These are phyloP conservation scores for Penicillium fimorum DNA, from an alignment of 495 filamentous ascomycete genomes.

Conservation along the genomic window DNA sequence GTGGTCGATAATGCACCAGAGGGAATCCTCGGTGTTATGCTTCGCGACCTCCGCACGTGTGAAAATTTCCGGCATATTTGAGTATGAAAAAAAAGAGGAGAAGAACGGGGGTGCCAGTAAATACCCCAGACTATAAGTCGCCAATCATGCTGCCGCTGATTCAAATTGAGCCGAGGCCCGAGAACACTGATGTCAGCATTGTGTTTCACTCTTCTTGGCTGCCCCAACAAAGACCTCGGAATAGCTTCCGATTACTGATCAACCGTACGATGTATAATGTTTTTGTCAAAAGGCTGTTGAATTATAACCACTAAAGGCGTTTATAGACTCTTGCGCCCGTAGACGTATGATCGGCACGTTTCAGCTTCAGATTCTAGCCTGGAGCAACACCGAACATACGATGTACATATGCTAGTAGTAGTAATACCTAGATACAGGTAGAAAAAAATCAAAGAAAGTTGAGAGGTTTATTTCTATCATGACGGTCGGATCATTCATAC, in stretches of 20 bases:
- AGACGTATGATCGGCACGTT: neutral
- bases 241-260: neutral
- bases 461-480: neutral
- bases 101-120: constrained; percentile 1
- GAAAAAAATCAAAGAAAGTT: neutral
- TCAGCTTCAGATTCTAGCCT: neutral
- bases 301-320: neutral
- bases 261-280: neutral
- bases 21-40: constrained; percentile 54
- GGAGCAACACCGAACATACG: neutral
- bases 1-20: constrained; percentile 60
- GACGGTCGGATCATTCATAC: neutral
- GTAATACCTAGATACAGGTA: too few species aligned
- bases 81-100: constrained; percentile 1
- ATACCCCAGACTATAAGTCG: constrained; percentile 11
- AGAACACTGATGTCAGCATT: constrained; percentile 9
- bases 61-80: constrained; percentile 34
- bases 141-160: constrained; percentile 10
- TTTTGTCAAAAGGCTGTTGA: neutral
- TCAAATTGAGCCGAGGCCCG: constrained; percentile 15
- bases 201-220: neutral
- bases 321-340: neutral
- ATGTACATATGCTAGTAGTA: neutral
- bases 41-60: constrained; percentile 50
- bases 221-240: neutral